These are phyloP conservation scores for Azolla pinnata DNA, from an alignment of 75 land plant genomes.

Conservation along the genomic window DNA sequence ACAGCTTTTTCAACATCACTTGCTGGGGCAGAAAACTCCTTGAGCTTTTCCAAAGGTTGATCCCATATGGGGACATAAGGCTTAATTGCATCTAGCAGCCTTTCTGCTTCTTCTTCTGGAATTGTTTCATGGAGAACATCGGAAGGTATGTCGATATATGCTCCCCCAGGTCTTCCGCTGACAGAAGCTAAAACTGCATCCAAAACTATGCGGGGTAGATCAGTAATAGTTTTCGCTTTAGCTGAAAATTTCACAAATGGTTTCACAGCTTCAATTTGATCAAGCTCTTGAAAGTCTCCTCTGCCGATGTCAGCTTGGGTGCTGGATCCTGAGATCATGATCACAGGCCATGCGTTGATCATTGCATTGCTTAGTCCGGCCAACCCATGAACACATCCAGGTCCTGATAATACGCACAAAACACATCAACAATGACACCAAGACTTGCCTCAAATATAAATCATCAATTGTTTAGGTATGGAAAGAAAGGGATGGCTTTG, in stretches of 20 bases:
- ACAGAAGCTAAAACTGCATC: slow-evolving; percentile 33
- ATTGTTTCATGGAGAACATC: slow-evolving; percentile 79
- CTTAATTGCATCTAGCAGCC: slow-evolving; percentile 24
- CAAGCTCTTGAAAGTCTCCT: slow-evolving; percentile 97
- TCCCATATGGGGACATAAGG: slow-evolving; percentile 16
- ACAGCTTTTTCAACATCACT: slow-evolving; percentile 47
- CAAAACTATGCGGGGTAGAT: slow-evolving; percentile 55
- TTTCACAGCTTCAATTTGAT: slow-evolving; percentile 63
- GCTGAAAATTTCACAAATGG: slow-evolving; percentile 69
- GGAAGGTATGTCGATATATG: slow-evolving; percentile 72
- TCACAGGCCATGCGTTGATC: slow-evolving; percentile 76
- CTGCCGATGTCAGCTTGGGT: slow-evolving; percentile 62
- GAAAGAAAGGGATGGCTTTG: too few species aligned
- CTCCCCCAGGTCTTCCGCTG: slow-evolving; percentile 66
- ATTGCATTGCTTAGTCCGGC: slow-evolving; percentile 84
- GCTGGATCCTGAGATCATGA: slow-evolving; percentile 83
- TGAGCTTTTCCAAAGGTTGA: background rate
- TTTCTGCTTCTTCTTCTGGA: slow-evolving; percentile 42
- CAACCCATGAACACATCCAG: slow-evolving; percentile 92
- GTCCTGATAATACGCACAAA: slow-evolving; percentile 51
- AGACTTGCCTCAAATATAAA: too few species aligned
- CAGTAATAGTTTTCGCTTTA: slow-evolving; percentile 35
- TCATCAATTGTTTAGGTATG: too few species aligned
- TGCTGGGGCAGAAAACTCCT: background rate
- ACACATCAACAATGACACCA: background rate